Evolutionary conservation across 305 asterid genomes (phyloP), one percentile per base, ranked within the genome.

Genomic region (Fraxinus xanthoxyloides): DNA sequence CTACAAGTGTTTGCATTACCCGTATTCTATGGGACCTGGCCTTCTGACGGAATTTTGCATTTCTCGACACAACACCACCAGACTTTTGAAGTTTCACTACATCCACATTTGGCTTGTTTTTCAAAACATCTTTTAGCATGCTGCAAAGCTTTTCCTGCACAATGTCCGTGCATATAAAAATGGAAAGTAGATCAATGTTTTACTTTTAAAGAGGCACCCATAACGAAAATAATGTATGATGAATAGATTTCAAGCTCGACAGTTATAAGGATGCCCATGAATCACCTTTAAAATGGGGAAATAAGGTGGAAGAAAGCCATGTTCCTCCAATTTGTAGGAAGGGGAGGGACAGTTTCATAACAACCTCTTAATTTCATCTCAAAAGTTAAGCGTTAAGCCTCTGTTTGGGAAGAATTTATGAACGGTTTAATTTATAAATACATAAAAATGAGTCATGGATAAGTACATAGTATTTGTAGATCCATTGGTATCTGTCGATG

Each of bases 51-150:
- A 91, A 97, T 93, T 95, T 93, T 31, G 96, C 95, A 85, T 91
- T 91, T 85, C 98, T 92, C 12, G 99, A 94, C 79, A 96, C 98
- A 35, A 94, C 98, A 78, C 98, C 99, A 76, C 99, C 99, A 7
- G 99, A 96, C 82, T 94, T 96, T 85, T 96, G 99, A 87, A 96
- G 98, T 87, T 94, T 96, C 90, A 96, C 98, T 78, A 96, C 99
- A 83, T 96, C 99, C 79, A 96, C 95, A 17, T 91, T 90, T 77
- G 88, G 87, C 82, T 93, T 93, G 87, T 77, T 88, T 86, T 93
- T 96, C 83, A 93, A 80, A 38, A 92, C 97, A 85, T 91, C 95
- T 88, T 84, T 95, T 72, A 95, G 95, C 98, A 92, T 90, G 91
- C 98, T 95, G 93, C 98, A 95, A 40, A 95, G 97, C 88, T 95